Evolutionary conservation across 2,329 filamentous ascomycete species (phyloP), one percentile per base, ranked within the genome.

Genomic region (Aspergillus jensenii): DNA sequence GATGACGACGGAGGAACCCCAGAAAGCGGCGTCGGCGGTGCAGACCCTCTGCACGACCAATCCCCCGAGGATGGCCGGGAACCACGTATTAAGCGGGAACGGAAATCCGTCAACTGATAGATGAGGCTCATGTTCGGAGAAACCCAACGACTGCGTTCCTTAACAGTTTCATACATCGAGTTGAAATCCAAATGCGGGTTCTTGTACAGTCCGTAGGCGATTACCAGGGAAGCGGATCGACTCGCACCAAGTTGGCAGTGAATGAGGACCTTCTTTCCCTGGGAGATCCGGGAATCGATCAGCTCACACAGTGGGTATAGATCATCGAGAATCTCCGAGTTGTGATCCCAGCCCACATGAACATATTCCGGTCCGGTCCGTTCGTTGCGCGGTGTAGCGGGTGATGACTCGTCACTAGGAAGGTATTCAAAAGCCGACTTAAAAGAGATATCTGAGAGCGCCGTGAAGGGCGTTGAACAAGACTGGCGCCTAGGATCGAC

Each of bases 81-180:
- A 27, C 69, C 67, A 50, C 74, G 68, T 56, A 72, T 55, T 37
- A 79, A 62, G 43, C 74, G 74, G 14, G 73, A 69, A 54, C 84
- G 79, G 67, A 87, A 88, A 68, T 88, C 85, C 31, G 86, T 86
- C 48, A 88, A 76, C 67, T 88, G 85, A 78, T 88, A 88, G 68
- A 88, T 88, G 56, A 88, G 75, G 63, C 86, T 87, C 85, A 88
- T 88, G 69, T 88, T 88, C 1, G 85, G 85, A 2, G 85, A 85
- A 45, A 88, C 87, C 85, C 85, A 88, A 68, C 83, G 84, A 74
- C 85, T 88, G 59, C 83, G 79, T 65, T 78, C 80, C 73, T 88
- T 88, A 31, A 87, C 84, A 41, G 80, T 76, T 69, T 86, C 83
- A 66, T 88, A 88, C 60, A 86, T 85, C 61, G 86, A 83, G 69